phyloP scores from a whole-genome alignment of 768 basidiomycete species.

The Kwoniella europaea region DNA sequence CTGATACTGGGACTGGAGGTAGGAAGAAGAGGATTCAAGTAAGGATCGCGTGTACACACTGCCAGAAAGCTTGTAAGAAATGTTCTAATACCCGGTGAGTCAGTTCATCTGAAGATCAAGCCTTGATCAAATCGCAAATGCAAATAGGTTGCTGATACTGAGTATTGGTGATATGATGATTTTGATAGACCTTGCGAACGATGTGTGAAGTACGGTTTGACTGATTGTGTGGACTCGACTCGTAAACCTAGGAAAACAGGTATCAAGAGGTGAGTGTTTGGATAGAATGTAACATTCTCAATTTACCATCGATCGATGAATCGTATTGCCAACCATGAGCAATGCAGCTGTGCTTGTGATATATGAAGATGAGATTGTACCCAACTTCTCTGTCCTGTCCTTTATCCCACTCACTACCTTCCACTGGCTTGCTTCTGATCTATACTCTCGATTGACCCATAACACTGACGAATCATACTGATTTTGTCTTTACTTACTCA shows the following conservation, averaged over 20 bases:
- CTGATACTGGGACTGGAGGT: constrained; percentile 6
- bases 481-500: not conserved
- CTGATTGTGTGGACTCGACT: constrained; percentile 50
- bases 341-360: no score
- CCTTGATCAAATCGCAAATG: not conserved
- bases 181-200: constrained; percentile 51
- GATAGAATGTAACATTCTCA: no score
- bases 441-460: not conserved
- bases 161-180: not conserved
- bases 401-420: no score
- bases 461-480: not conserved
- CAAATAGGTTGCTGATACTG: not conserved
- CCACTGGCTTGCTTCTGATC: no score
- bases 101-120: not conserved
- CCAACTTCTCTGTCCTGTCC: no score
- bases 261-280: constrained; percentile 48
- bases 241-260: constrained; percentile 53
- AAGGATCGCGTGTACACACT: constrained; percentile 55
- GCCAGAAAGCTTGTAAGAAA: constrained; percentile 57
- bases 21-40: constrained; percentile 53
- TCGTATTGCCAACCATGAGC: no score
- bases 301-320: no score
- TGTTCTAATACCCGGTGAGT: constrained; percentile 55
- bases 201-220: constrained; percentile 51
- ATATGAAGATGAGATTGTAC: no score